Evolutionary conservation across 805 yeast genomes (phyloP), one percentile per base, ranked within the genome.

Genomic region (Zygosaccharomyces gambellarensis): DNA sequence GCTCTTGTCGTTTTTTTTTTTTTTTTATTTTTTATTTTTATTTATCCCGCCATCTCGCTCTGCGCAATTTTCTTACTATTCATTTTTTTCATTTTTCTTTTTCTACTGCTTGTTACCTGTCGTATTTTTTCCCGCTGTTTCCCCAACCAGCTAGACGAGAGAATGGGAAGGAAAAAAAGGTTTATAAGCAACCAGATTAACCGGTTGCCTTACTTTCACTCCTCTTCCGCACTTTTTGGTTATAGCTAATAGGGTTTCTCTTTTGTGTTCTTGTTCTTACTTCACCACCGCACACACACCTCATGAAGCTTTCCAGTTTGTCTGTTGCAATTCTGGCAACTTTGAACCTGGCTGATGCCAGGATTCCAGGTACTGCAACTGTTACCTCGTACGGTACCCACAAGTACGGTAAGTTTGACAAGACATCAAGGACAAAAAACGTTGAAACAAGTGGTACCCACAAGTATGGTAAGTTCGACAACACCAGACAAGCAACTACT

Each of bases 401-500:
- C 71, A 75, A 67, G 53, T 71, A 70, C 58, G 86, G 85, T 54
- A 73, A 74, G 62, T 74, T 78, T 71, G 73, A 73, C 64, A 71
- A 74, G 57, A 63, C 65, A 40, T 51, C 59, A 5, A 56, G 68
- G 36, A 57, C 67, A 8, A 46, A 59, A 14, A 53, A 67, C n/a
- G 54, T 76, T 5, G 56, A 61, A 53, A 31, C 68, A 12, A 68
- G 79, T 51, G 79, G 79, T 55, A 81, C 86, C 48, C 85, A 81
- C 71, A 75, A 67, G 53, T 72, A 71, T 56, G 87, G 87, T 56
- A 73, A 73, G 61, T 74, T 79, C 72, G 73, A 74, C 66, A 71
- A 75, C 61, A 65, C 68, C 42, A 57, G 58, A 31, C 57, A 66
- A 42, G 54, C 68, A 9, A 51, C 62, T 22, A 55, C 69, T 21